Evolutionary conservation across 371 early-diverging fungal species (phyloP).

Genomic region (Lichtheimia ornata): DNA sequence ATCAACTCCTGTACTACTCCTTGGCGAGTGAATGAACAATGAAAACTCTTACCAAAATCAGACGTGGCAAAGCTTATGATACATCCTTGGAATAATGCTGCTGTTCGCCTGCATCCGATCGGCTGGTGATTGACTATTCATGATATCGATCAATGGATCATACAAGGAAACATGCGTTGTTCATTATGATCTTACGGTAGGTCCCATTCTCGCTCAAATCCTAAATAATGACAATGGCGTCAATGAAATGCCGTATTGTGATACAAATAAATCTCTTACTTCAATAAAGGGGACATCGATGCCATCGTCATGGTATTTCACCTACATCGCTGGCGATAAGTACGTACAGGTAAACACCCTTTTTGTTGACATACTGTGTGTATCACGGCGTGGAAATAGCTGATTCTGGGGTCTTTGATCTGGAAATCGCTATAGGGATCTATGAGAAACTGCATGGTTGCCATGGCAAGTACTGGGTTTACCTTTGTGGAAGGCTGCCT

Average conservation of each 20-base stretch:
- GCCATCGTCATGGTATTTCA: background rate
- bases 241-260: background rate
- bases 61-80: background rate
- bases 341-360: background rate
- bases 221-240: background rate
- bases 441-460: no score
- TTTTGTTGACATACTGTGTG: slow-evolving; percentile 1
- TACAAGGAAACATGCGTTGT: background rate
- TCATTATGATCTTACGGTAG: background rate
- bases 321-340: background rate
- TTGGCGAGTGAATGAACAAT: background rate
- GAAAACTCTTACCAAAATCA: background rate
- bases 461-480: no score
- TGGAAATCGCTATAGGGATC: background rate
- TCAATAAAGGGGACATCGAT: background rate
- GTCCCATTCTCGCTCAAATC: slow-evolving; percentile 4
- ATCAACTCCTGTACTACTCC: background rate
- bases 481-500: no score
- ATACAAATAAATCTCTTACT: background rate
- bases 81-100: background rate
- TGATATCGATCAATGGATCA: background rate
- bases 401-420: background rate
- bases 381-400: slow-evolving; percentile 1
- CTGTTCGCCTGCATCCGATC: background rate
- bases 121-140: background rate